Evolutionary conservation across 805 yeast genomes (phyloP).

Genomic region (Brettanomyces nanus): DNA sequence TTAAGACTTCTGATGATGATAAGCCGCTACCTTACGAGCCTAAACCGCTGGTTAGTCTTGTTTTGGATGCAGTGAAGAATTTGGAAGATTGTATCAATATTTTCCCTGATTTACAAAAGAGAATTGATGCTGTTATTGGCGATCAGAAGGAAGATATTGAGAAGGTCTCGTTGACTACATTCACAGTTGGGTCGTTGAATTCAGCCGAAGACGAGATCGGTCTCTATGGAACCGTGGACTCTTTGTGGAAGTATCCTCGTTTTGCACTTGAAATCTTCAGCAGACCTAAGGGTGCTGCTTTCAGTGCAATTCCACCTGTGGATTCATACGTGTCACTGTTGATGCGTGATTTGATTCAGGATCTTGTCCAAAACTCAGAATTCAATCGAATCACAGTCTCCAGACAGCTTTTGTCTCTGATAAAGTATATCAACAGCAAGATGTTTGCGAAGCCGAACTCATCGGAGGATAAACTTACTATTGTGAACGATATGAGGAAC

Average conservation of each 20-base stretch:
- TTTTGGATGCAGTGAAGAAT: conserved; percentile 44
- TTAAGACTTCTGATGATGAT: conserved; percentile 28
- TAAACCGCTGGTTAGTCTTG: conserved; percentile 38
- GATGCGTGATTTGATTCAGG: conserved; percentile 67
- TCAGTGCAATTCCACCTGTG: conserved; percentile 59
- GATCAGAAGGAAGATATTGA: conserved; percentile 3
- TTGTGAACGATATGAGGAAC: conserved; percentile 29
- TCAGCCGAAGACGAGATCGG: conserved; percentile 23
- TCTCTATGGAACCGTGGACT: conserved; percentile 47
- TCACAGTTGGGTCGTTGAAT: conserved; percentile 29
- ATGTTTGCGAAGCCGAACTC: conserved; percentile 69
- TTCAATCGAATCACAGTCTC: conserved; percentile 86
- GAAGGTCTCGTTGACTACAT: conserved; percentile 10
- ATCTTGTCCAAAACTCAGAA: conserved; percentile 70
- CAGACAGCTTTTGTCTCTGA: conserved; percentile 69
- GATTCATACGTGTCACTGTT: conserved; percentile 48
- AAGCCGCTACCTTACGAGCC: conserved; percentile 45
- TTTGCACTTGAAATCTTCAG: conserved; percentile 53
- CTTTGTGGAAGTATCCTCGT: conserved; percentile 61
- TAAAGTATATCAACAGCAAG: conserved; percentile 58
- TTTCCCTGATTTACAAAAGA: conserved; percentile 27
- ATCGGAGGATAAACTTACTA: conserved; percentile 59
- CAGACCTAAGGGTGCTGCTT: conserved; percentile 31
- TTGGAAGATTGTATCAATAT: conserved; percentile 30
- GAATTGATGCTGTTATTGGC: not conserved